phyloP scores from a whole-genome alignment of 192 early-diverging fungal species.

The Gaertneriomyces sp. region DNA sequence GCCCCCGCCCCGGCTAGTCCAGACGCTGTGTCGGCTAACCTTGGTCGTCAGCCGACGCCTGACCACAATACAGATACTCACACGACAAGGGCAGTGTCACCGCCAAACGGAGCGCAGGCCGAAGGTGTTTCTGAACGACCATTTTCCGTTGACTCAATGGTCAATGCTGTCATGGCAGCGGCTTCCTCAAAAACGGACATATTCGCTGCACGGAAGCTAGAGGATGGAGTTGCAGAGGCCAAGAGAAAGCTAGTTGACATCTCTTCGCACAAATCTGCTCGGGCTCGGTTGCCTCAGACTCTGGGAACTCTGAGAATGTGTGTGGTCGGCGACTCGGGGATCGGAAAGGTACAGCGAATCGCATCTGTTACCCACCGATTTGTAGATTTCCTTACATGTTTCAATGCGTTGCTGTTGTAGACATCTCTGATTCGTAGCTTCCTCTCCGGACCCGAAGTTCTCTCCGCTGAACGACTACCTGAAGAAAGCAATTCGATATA shows the following conservation, averaged over 20 bases:
- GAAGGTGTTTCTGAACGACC: background rate
- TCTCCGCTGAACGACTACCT: constrained; percentile 2
- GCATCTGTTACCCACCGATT: background rate
- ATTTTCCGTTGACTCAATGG: background rate
- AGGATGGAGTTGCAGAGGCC: background rate
- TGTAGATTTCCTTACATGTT: background rate
- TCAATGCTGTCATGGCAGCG: constrained; percentile 13
- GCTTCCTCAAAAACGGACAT: background rate
- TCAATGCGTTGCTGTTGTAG: background rate
- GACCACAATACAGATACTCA: too few relatives aligned
- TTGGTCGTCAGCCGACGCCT: too few relatives aligned
- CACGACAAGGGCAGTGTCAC: too few relatives aligned
- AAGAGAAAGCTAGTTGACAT: background rate
- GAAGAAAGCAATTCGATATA: constrained; percentile 11
- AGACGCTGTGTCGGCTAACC: too few relatives aligned
- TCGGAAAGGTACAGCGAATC: constrained; percentile 42
- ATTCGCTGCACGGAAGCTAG: background rate
- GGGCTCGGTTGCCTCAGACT: constrained; percentile 18
- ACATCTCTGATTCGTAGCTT: constrained; percentile 15
- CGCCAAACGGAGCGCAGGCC: too few relatives aligned
- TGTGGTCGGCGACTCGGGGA: constrained; percentile 44
- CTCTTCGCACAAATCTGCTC: background rate
- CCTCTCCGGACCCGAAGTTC: constrained; percentile 6
- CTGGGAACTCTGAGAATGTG: constrained; percentile 37
- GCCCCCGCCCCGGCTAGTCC: too few relatives aligned